phyloP scores from a whole-genome alignment of 805 yeast species.

The Diddensiella transvaalensis region DNA sequence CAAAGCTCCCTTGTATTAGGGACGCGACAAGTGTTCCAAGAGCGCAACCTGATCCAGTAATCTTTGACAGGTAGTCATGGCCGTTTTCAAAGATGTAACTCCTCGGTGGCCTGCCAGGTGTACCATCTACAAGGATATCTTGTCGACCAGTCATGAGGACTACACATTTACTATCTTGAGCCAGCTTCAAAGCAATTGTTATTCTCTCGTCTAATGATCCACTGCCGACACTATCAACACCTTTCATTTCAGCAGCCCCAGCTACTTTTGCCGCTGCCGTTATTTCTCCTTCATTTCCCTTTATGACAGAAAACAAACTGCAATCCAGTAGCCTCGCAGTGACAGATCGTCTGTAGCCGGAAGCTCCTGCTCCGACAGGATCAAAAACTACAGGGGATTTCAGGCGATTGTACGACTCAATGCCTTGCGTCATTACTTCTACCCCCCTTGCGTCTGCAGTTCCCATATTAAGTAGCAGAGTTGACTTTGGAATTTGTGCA shows the following conservation, averaged over 20 bases:
- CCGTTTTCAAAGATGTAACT: constrained; percentile 51
- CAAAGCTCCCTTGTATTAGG: constrained; percentile 44
- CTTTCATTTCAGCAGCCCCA: constrained; percentile 50
- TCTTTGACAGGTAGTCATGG: constrained; percentile 53
- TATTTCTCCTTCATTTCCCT: constrained; percentile 87
- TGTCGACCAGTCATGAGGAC: constrained; percentile 68
- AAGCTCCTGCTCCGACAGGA: constrained; percentile 93
- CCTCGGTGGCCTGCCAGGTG: constrained; percentile 6
- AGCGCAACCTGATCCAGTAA: constrained; percentile 83
- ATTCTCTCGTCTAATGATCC: constrained; percentile 26
- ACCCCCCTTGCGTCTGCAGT: constrained; percentile 49
- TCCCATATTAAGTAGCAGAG: constrained; percentile 71
- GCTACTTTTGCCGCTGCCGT: constrained; percentile 50
- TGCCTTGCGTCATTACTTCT: constrained; percentile 47
- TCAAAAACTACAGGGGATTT: constrained; percentile 71
- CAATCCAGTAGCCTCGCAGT: constrained; percentile 48
- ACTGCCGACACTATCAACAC: constrained; percentile 55
- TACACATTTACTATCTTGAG: constrained; percentile 49
- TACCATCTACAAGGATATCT: constrained; percentile 52
- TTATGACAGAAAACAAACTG: constrained; percentile 60
- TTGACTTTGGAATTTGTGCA: constrained; percentile 49
- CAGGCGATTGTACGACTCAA: constrained; percentile 51
- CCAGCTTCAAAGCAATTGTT: constrained; percentile 46
- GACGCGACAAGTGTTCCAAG: constrained; percentile 70
- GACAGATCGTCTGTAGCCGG: constrained; percentile 50